Conservation (phyloP, 495 filamentous ascomycete genomes). For the Bryoglossum gracile region DNA sequence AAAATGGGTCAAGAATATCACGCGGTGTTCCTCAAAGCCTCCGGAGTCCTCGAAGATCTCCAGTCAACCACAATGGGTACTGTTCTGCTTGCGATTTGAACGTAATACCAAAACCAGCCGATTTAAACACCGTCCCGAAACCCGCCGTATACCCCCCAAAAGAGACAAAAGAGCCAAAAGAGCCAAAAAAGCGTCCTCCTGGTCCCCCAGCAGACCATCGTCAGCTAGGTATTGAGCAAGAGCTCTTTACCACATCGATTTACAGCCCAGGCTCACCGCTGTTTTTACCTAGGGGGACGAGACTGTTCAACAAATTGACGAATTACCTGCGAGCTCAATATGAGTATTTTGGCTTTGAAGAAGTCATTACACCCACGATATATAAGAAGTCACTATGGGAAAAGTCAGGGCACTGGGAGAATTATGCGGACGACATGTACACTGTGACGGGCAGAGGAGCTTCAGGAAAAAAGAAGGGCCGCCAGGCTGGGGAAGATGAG, state of each 20-base stretch:
- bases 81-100: conserved; percentile 9
- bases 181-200: too few relatives aligned
- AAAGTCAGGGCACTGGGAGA: conserved; percentile 84
- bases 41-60: conserved; percentile 1
- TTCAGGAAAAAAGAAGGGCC: conserved; percentile 34
- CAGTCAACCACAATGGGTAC: conserved; percentile 10
- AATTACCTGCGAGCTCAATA: conserved; percentile 85
- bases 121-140: too few relatives aligned
- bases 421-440: conserved; percentile 95
- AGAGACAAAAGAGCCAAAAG: conserved; percentile 3
- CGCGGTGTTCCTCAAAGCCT: background rate
- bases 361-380: conserved; percentile 88
- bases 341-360: conserved; percentile 77
- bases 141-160: background rate
- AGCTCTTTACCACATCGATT: conserved; percentile 68
- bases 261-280: conserved; percentile 86
- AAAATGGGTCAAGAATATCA: conserved; percentile 4
- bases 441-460: conserved; percentile 62
- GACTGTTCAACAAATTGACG: conserved; percentile 79
- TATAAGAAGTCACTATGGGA: conserved; percentile 91
- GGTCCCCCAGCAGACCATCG: conserved; percentile 54
- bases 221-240: conserved; percentile 58
- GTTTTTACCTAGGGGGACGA: conserved; percentile 78
- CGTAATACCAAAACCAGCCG: too few relatives aligned
- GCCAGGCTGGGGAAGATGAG: conserved; percentile 50